These are phyloP conservation scores for Metschnikowia santaceciliae DNA, from an alignment of 805 yeast species.

Conservation along the genomic window DNA sequence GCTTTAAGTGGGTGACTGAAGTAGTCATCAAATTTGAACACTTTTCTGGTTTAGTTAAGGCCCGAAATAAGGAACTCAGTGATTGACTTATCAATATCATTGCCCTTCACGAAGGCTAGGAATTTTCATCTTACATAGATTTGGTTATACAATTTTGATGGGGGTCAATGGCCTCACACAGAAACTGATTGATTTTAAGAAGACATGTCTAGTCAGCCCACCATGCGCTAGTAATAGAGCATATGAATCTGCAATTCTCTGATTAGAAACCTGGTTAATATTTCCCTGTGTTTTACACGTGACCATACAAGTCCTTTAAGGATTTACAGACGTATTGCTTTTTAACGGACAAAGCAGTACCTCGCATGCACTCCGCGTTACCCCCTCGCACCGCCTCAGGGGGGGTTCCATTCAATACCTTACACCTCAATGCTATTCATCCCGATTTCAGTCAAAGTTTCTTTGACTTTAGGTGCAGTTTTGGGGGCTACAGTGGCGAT, in stretches of 20 bases:
- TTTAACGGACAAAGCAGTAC: not conserved
- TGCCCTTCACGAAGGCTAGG: not conserved
- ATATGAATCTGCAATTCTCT: no score
- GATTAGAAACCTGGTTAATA: no score
- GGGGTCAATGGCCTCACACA: not conserved
- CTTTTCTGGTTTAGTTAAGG: not conserved
- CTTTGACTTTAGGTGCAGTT: not conserved
- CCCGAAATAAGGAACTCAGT: not conserved
- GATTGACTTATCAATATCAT: not conserved
- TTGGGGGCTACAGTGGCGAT: slow-evolving; percentile 1
- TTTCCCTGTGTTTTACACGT: no score
- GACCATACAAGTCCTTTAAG: no score
- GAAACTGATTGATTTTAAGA: no score
- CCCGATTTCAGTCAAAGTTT: not conserved
- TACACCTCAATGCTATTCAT: not conserved
- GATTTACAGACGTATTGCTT: not conserved
- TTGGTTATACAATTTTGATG: not conserved
- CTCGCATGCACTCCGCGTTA: slow-evolving; percentile 1
- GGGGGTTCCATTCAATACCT: not conserved
- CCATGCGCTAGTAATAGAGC: no score
- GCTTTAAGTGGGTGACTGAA: not conserved
- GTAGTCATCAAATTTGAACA: no score
- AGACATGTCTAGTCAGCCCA: no score
- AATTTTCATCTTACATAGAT: not conserved
- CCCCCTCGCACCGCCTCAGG: not conserved